A percentile compares a stretch with the other conserved stretches of the same genome.
Evolutionary conservation across 202 grass and related monocot genomes (phyloP).

Genomic region (Musa balbisiana): DNA sequence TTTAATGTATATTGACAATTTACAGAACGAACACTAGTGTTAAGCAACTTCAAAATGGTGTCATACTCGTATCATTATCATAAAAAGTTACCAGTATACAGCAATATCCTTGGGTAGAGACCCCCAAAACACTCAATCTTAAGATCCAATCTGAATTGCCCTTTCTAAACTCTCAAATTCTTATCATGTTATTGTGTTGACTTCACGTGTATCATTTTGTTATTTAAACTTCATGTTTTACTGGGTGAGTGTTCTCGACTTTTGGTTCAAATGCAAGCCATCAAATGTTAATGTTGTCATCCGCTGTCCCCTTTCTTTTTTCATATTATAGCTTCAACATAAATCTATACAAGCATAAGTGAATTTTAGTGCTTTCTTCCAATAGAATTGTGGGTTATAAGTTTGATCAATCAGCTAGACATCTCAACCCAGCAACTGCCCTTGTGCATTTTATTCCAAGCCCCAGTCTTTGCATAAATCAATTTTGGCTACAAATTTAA

Average conservation of each 20-base stretch:
- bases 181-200: background rate
- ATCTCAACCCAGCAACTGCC: too few relatives aligned
- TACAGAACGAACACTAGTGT: too few relatives aligned
- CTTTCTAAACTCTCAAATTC: background rate
- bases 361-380: too few relatives aligned
- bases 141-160: background rate
- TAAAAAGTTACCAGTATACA: background rate
- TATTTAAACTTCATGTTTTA: background rate
- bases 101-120: background rate
- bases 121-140: background rate
- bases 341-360: too few relatives aligned
- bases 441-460: too few relatives aligned
- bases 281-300: background rate
- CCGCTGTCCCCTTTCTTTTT: too few relatives aligned
- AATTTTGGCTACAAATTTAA: too few relatives aligned
- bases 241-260: background rate
- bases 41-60: background rate
- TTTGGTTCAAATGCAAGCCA: background rate
- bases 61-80: background rate
- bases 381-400: too few relatives aligned
- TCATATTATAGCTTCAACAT: too few relatives aligned
- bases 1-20: too few relatives aligned
- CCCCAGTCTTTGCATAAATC: too few relatives aligned
- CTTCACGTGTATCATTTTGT: background rate
- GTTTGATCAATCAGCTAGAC: too few relatives aligned